Evolutionary conservation across 495 filamentous ascomycete species (phyloP), one percentile per base, ranked within the genome.

Genomic region (Neurospora hispaniola): DNA sequence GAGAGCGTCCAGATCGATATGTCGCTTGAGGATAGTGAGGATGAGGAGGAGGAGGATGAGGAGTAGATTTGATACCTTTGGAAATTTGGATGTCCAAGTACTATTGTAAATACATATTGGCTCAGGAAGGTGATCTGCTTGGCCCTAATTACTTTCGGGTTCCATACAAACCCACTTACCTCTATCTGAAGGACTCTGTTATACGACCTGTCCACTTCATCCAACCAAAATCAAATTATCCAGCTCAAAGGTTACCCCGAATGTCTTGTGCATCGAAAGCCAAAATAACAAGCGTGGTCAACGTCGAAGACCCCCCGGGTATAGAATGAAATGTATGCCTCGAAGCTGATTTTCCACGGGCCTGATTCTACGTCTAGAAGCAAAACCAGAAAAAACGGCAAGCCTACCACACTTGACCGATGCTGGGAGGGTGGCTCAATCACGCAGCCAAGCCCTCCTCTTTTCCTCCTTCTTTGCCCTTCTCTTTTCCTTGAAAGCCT

Each of bases 401-500:
- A 46, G 43, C 43, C n/a, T 20, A 20, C 43, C 43, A 46, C 18
- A 18, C 43, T 10, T 46, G 43, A 3, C 59, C 4, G 48, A 14
- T 11, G 35, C 2, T 38, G 38, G 48, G 5, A 42, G 23, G 39
- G 31, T 39, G 69, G 16, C 16, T 79, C 83, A 97, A 85, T 98
- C 95, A 70, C 90, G 82, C 78, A 98, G 81, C 94, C 96, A 99
- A 18, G 94, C 96, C 71, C 94, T 84, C 69, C 94, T 84, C 83
- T 97, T 98, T 84, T 98, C 94, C 79, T 97, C 94, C 84, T 99
- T 99, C 86, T 89, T 94, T 18, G 86, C 88, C 48, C 84, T 82
- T 71, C 90, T 80, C 86, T 91, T 92, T 81, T 92, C 87, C 78
- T 89, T 89, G 79, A 90, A 91, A 69, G 88, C 87, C 82, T 89